These are phyloP conservation scores for Clonostachys byssicola DNA, from an alignment of 2,329 filamentous ascomycete species.

Conservation along the genomic window DNA sequence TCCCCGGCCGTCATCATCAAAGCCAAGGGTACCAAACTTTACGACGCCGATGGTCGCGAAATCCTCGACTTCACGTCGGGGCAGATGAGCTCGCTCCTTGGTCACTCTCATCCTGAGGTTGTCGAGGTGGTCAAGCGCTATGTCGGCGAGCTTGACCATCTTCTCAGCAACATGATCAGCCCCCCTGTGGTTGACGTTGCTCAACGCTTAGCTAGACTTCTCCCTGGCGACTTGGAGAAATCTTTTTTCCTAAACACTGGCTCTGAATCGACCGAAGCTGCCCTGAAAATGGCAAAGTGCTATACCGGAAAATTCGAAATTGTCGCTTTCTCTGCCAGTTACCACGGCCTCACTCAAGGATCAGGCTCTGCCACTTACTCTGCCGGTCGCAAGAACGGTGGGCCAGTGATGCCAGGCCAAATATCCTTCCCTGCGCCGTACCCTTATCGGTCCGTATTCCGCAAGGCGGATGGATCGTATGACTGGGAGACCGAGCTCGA, in stretches of 20 bases:
- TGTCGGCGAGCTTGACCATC: conserved; percentile 47
- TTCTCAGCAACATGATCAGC: conserved; percentile 53
- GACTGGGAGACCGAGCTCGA: conserved; percentile 64
- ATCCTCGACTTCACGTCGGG: conserved; percentile 57
- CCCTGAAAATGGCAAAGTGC: conserved; percentile 59
- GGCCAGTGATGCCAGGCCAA: conserved; percentile 47
- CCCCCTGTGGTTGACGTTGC: conserved; percentile 49
- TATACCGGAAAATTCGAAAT: conserved; percentile 62
- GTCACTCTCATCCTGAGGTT: conserved; percentile 54
- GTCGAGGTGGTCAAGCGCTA: conserved; percentile 42
- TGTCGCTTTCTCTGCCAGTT: conserved; percentile 53
- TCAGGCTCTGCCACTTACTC: conserved; percentile 49
- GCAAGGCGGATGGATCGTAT: conserved; percentile 52
- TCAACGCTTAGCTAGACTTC: conserved; percentile 36
- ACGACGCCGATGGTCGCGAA: conserved; percentile 30
- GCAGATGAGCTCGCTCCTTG: conserved; percentile 54
- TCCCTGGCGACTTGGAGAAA: conserved; percentile 43
- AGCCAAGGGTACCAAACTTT: conserved; percentile 39
- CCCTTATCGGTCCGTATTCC: conserved; percentile 58
- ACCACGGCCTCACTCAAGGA: conserved; percentile 55
- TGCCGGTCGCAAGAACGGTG: conserved; percentile 40
- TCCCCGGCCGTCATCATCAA: conserved; percentile 33
- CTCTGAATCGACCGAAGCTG: conserved; percentile 51
- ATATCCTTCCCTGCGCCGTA: conserved; percentile 56
- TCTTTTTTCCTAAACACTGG: conserved; percentile 55